Conservation (phyloP, 1,284 basidiomycete species). For the Cerrena zonata region DNA sequence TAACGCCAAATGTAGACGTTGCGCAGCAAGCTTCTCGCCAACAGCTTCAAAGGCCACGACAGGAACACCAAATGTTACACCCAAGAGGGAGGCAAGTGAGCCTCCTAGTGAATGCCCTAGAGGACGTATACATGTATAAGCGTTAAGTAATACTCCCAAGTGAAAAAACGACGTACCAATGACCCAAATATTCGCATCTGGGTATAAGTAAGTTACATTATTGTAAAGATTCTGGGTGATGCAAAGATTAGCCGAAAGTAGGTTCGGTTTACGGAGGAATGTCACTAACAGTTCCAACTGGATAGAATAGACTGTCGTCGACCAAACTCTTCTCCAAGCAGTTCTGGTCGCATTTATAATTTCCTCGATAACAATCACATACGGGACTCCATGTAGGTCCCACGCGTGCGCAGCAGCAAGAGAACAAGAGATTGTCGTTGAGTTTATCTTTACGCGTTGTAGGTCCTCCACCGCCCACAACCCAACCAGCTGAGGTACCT, state of each 20-base stretch:
- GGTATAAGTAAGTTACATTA: conserved; percentile 91
- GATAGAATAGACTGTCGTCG: conserved; percentile 86
- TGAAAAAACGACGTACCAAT: conserved; percentile 36
- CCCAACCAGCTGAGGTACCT: conserved; percentile 75
- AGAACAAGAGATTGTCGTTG: conserved; percentile 93
- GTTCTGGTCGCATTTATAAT: conserved; percentile 76
- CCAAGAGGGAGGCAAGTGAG: conserved; percentile 77
- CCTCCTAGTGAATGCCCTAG: conserved; percentile 80
- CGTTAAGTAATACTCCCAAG: too few relatives aligned
- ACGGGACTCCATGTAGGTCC: conserved; percentile 93
- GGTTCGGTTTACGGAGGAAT: too few relatives aligned
- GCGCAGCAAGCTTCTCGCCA: conserved; percentile 81
- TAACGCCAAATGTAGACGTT: conserved; percentile 83
- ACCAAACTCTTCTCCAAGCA: conserved; percentile 79
- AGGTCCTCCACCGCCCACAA: conserved; percentile 78
- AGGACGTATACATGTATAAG: not conserved
- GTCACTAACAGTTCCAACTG: conserved; percentile 65
- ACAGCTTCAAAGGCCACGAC: conserved; percentile 89
- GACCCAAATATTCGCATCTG: conserved; percentile 88
- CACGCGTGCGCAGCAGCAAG: conserved; percentile 92
- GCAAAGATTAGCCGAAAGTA: too few relatives aligned
- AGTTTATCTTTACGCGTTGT: conserved; percentile 87
- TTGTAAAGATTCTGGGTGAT: conserved; percentile 83
- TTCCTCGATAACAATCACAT: conserved; percentile 82
- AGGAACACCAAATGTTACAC: conserved; percentile 85